Conservation (phyloP, 176 grass and related monocot species). For the Metroxylon sagu region DNA sequence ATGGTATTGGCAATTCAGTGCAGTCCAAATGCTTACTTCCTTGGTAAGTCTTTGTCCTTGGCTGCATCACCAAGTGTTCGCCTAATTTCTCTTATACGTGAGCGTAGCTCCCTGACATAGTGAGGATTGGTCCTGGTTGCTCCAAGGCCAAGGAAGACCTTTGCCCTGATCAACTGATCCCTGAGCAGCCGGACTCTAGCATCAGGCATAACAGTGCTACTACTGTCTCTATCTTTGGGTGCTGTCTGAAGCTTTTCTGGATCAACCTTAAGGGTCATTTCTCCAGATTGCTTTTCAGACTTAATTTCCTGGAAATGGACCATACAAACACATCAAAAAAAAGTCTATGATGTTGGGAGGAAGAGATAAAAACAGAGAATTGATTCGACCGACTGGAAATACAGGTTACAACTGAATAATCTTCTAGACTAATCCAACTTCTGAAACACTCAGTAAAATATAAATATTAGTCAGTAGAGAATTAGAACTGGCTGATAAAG, state of each 20-base stretch:
- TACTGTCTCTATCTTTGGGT: constrained; percentile 10
- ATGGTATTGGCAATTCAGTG: too few relatives aligned
- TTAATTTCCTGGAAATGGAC: constrained; percentile 31
- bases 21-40: constrained; percentile 29
- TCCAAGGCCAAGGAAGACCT: constrained; percentile 45
- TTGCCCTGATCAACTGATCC: constrained; percentile 76
- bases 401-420: too few relatives aligned
- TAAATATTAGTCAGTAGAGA: too few relatives aligned
- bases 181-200: constrained; percentile 42
- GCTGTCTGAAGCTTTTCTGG: constrained; percentile 10
- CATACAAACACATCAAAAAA: too few relatives aligned
- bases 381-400: too few relatives aligned
- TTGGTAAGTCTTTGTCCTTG: constrained; percentile 50
- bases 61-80: constrained; percentile 45
- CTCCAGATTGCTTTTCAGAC: constrained; percentile 21
- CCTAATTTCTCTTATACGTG: constrained; percentile 60
- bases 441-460: too few relatives aligned
- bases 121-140: constrained; percentile 64
- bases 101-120: constrained; percentile 51
- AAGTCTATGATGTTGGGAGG: too few relatives aligned
- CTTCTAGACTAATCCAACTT: too few relatives aligned
- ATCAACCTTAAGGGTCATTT: constrained; percentile 10
- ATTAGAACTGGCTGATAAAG: too few relatives aligned
- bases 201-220: constrained; percentile 27
- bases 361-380: too few relatives aligned